Evolutionary conservation across 2,329 filamentous ascomycete genomes (phyloP), one percentile per base, ranked within the genome.

Genomic region (Cercospora sojina): DNA sequence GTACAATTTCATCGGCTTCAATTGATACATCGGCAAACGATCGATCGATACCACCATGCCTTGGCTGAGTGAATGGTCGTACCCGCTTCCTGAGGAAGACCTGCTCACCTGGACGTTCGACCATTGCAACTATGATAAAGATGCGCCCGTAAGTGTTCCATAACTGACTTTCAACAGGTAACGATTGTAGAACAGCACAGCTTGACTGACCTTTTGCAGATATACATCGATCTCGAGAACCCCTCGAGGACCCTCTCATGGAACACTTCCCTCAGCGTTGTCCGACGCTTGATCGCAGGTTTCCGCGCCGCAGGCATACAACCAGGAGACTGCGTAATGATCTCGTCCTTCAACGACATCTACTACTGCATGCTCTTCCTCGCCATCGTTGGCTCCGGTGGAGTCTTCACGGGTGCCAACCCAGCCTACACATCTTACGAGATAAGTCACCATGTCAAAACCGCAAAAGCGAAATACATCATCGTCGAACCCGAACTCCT

Each of bases 321-420:
- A 9, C 23, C 47, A n/a, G 84, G 84, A 27, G 84, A 87, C 65
- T 83, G 81, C 66, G 81, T 87, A 9, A 82, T 82, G 61, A 79
- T 87, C 43, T 83, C 86, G 67, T 83, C 83, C 0, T 86, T 86
- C 77, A 87, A 87, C 75, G 81, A 86, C 74, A 74, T 74, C 55
- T 70, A 70, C 53, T 77, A 76, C 59, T 74, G 74, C 18, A 67
- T 77, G 23, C 64, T 74, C 62, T 72, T 76, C 58, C 70, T 74
- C 1, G 75, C 71, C 29, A 62, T 75, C 29, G 58, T 76, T 1
- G 56, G 56, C 27, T 35, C 56, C 3, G 56, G 56, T 2, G 56
- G 56, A 1, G 29, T 59, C 47, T 53, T 53, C 7, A 53, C 47
- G 16, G 47, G 47, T 9, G 47, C 47, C 2, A 53, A 53, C 3